Conservation (phyloP, 1,284 basidiomycete genomes). For the Blastosporella zonata region DNA sequence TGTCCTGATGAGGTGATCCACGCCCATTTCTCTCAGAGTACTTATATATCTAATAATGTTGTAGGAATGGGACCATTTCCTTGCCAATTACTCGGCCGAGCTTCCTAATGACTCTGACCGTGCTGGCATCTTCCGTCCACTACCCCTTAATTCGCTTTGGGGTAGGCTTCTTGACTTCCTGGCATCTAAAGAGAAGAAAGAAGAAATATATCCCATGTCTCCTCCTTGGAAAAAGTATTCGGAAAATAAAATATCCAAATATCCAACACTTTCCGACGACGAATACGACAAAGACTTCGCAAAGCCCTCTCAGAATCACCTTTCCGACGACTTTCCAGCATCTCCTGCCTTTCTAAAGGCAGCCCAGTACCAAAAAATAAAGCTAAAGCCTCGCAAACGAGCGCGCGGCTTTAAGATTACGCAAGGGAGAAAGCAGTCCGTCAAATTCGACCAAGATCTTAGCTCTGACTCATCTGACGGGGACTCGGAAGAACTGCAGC, state of each 20-base stretch:
- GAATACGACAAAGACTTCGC: constrained; percentile 8
- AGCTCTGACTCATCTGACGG: constrained; percentile 36
- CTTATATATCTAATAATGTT: constrained; percentile 5
- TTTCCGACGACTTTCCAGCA: constrained; percentile 13
- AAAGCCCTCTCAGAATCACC: constrained; percentile 1
- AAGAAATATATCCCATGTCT: constrained; percentile 23
- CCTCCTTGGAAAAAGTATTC: not conserved
- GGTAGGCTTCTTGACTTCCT: constrained; percentile 37
- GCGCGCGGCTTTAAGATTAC: constrained; percentile 30
- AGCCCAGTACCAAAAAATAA: constrained; percentile 21
- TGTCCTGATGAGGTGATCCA: constrained; percentile 66
- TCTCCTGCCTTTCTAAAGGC: constrained; percentile 27
- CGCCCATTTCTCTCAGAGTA: constrained; percentile 4
- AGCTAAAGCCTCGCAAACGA: constrained; percentile 20
- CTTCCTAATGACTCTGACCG: constrained; percentile 42
- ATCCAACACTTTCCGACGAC: constrained; percentile 11
- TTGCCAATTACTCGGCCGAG: constrained; percentile 53
- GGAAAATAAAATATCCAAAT: constrained; percentile 17
- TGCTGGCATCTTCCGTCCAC: constrained; percentile 48
- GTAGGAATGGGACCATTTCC: constrained; percentile 68
- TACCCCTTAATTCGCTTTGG: constrained; percentile 44
- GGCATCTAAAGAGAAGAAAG: constrained; percentile 22
- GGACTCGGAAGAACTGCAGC: constrained; percentile 10
- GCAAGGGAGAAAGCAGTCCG: constrained; percentile 22
- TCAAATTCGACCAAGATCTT: constrained; percentile 44